These are phyloP conservation scores for Cyanidioschyzon merolae DNA, from an alignment of 23 red algal genomes.

Conservation along the genomic window DNA sequence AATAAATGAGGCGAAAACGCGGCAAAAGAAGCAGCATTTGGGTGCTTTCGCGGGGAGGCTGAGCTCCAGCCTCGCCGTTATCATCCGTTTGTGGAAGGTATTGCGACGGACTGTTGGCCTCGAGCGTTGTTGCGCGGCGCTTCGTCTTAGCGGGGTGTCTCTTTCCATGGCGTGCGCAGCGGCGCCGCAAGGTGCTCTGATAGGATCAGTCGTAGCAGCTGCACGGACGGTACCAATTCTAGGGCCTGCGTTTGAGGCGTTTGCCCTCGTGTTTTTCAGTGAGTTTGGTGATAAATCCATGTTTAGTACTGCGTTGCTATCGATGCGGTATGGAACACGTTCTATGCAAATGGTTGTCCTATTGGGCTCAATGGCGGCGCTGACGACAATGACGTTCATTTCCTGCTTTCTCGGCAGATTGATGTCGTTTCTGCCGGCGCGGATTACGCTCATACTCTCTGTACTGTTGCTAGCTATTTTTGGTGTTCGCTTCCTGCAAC, in stretches of 20 bases:
- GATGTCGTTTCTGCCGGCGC: constrained; percentile 63
- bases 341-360: constrained; percentile 43
- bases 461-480: constrained; percentile 72
- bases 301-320: constrained; percentile 91
- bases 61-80: no score
- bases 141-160: not conserved
- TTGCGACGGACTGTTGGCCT: not conserved
- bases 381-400: constrained; percentile 86
- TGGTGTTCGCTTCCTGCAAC: constrained; percentile 68
- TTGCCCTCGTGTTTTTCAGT: constrained; percentile 82
- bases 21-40: no score
- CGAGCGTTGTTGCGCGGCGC: not conserved
- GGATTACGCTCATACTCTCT: constrained; percentile 54
- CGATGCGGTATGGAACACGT: constrained; percentile 53
- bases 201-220: not conserved
- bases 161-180: not conserved
- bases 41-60: no score
- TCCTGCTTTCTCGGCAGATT: constrained; percentile 89
- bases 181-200: not conserved
- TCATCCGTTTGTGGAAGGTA: no score
- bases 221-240: not conserved
- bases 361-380: constrained; percentile 56
- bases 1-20: no score
- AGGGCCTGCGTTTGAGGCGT: constrained; percentile 36
- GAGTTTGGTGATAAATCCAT: constrained; percentile 97